Base-by-base conservation (phyloP, 345 rosid genomes). In the Eucalyptus cloeziana region DNA sequence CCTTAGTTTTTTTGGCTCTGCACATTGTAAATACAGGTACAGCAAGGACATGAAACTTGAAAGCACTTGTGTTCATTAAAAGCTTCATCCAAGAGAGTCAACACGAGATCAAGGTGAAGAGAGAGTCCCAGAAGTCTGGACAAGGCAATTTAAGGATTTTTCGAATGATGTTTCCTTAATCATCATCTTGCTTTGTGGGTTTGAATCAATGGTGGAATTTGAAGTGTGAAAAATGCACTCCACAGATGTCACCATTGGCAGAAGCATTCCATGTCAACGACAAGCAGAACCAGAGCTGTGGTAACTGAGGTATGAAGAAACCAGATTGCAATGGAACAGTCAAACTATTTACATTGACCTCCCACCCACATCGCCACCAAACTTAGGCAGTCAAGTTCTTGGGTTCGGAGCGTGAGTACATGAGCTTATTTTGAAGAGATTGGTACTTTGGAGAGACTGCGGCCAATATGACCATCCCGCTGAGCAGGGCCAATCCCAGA, bases 371-470 rank as follows among this genome's bases (percentile, higher is more conserved):
- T 71, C 10, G 14, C 15, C 40, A 71, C 56, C 37, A 49, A 44
- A 49, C 90, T 91, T 91, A 96, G 85, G 95, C 92, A 79, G 95
- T 92, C 92, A 94, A 91, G 67, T 91, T 93, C 92, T 92, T 94
- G 76, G 91, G 88, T 49, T 91, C 86, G 8, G 93, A 88, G 50
- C 86, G 69, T 13, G 94, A 89, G 91, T 94, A 94, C 83, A 90
- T 56, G 11, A 93, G 88, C 89, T 95, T 96, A 15, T 62, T 90
- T 62, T 89, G 91, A 83, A 85, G 58, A 22, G 37, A 22, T 44
- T 91, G 94, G 81, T 60, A 83, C 92, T 93, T 96, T 1, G 99
- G 98, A 76, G 95, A 94, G 91, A 93, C 89, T 16, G 98, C 97
- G 13, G 95, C 94, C 6, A 95, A 87, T 86, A 96, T 94, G 69